phyloP scores from a whole-genome alignment of 768 basidiomycete genomes.

The Rhodocollybia butyracea region DNA sequence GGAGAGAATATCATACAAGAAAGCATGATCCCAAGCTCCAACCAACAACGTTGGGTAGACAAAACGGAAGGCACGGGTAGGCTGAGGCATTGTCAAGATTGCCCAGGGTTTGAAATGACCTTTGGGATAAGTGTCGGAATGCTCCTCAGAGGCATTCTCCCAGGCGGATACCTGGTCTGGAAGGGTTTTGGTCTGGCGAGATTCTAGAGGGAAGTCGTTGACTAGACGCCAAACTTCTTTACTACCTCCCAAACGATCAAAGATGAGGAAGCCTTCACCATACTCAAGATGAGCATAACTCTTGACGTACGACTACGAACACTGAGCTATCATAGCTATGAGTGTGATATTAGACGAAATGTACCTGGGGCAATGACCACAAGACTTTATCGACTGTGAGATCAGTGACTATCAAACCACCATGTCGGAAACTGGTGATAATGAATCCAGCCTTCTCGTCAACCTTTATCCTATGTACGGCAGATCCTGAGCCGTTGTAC shows the following conservation, averaged over 20 bases:
- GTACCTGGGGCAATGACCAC: conserved; percentile 62
- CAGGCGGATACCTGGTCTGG: conserved; percentile 25
- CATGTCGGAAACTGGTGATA: conserved; percentile 51
- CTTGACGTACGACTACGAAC: conserved; percentile 45
- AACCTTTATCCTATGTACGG: conserved; percentile 73
- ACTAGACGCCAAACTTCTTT: conserved; percentile 73
- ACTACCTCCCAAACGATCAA: conserved; percentile 52
- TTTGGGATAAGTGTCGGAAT: conserved; percentile 14
- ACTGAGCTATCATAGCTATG: background rate
- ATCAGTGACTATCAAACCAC: conserved; percentile 60
- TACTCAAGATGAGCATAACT: conserved; percentile 72
- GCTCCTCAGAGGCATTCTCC: conserved; percentile 4
- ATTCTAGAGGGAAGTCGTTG: conserved; percentile 22
- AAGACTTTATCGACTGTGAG: conserved; percentile 43
- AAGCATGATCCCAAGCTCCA: conserved; percentile 40
- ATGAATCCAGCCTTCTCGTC: conserved; percentile 60
- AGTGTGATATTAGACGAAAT: conserved; percentile 13
- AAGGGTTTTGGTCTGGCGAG: conserved; percentile 15
- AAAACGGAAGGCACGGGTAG: conserved; percentile 57
- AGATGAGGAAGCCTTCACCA: conserved; percentile 64
- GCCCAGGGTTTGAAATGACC: conserved; percentile 68
- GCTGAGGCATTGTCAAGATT: conserved; percentile 43
- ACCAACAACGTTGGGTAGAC: conserved; percentile 65
- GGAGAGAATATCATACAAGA: conserved; percentile 60
- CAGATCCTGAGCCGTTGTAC: conserved; percentile 28